Base-by-base conservation (phyloP, 2,329 filamentous ascomycete genomes). In the Ustulina deusta region DNA sequence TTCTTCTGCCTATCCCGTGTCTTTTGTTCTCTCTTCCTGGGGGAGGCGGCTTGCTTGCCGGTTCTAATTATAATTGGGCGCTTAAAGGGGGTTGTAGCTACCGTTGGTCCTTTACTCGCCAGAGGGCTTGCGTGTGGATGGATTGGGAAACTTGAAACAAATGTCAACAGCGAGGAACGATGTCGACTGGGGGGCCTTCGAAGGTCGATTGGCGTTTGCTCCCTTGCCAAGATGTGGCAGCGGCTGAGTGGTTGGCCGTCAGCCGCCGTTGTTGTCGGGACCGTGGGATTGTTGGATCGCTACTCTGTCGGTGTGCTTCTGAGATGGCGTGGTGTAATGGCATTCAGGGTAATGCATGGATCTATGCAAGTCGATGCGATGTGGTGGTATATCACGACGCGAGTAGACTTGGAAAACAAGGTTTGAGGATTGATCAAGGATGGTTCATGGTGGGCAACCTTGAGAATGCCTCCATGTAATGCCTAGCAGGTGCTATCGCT, bases 231-330 rank as follows among this genome's bases (percentile, higher is more conserved):
- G 66, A 56, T 32, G 38, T 52, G 34, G 55, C 48, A 48, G 67
- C 64, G 64, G 60, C 60, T 63, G 66, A 67, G 66, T 64, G 64
- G 67, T 69, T 64, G 67, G 67, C 27, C 38, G 57, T 64, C 46
- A 52, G 61, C 44, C n/a, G 61, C 48, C 22, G 38, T 32, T 15
- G 59, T 40, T 11, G 38, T 32, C 7, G 4, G 27, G 32, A 34
- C 49, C 15, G 46, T 56, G 58, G 56, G 29, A 36, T 48, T 59
- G 46, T 65, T 25, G 6, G 46, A n/a, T 25, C 1, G 54, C 27
- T 36, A n/a, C 17, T 51, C 36, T 15, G 27, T 42, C 29, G n/a
- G 32, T 46, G 51, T 55, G 32, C 11, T 25, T 25, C 32, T 38
- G 10, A 17, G 22, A 22, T 9, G 11, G 10, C 20, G 29, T 22